Evolutionary conservation across 768 basidiomycete genomes (phyloP).

Genomic region (Russula emetica): DNA sequence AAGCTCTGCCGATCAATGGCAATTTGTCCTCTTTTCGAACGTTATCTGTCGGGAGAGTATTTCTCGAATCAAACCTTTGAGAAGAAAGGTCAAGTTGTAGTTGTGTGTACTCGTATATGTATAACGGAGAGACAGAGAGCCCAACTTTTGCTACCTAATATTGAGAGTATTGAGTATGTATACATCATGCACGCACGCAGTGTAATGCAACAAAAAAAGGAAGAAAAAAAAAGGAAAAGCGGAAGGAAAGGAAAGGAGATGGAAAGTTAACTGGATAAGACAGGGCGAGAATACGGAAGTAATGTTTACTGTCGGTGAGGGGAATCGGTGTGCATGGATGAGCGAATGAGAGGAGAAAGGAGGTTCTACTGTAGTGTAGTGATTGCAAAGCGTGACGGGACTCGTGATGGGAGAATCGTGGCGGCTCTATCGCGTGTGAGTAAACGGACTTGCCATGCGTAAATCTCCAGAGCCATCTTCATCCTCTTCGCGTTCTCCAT

Average conservation of each 20-base stretch:
- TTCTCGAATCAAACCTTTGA: background rate
- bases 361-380: background rate
- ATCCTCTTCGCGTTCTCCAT: constrained; percentile 24
- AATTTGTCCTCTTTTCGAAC: constrained; percentile 2
- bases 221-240: background rate
- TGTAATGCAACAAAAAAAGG: constrained; percentile 21
- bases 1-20: no score
- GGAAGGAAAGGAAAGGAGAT: background rate
- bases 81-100: background rate
- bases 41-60: background rate
- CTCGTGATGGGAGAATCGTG: background rate
- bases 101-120: constrained; percentile 6
- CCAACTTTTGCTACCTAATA: constrained; percentile 17
- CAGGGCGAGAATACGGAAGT: constrained; percentile 3
- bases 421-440: constrained; percentile 13
- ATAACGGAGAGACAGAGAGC: constrained; percentile 7
- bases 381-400: constrained; percentile 13
- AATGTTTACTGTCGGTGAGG: constrained; percentile 1
- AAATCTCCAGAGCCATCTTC: constrained; percentile 18
- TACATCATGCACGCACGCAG: constrained; percentile 23
- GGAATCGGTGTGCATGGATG: background rate
- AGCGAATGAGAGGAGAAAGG: background rate
- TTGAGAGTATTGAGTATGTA: constrained; percentile 25
- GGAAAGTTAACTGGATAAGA: background rate
- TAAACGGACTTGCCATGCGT: constrained; percentile 24